Conservation (phyloP, 257 asterid genomes). For the Fraxinus quadrangulata region DNA sequence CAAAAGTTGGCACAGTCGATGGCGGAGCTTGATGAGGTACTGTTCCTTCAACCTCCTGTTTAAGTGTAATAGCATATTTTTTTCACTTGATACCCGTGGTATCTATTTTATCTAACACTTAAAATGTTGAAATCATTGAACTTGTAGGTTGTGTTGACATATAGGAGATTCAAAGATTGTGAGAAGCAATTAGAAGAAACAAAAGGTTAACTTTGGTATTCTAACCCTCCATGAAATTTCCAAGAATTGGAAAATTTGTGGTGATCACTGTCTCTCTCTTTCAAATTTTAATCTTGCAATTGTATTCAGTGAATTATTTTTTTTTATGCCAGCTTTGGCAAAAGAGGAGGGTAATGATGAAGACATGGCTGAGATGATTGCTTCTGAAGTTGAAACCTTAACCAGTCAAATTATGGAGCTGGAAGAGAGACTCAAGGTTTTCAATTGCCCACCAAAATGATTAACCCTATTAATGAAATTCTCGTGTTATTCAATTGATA, state of each 20-base stretch:
- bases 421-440: conserved; percentile 82
- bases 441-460: conserved; percentile 13
- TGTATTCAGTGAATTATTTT: conserved; percentile 18
- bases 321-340: conserved; percentile 56
- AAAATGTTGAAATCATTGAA: conserved; percentile 28
- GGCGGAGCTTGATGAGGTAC: conserved; percentile 95
- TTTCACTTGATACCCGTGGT: conserved; percentile 8
- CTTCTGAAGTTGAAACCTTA: conserved; percentile 76
- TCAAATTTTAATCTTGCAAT: conserved; percentile 1
- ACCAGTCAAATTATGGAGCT: conserved; percentile 56
- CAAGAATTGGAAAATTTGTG: background rate
- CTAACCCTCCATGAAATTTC: conserved; percentile 17
- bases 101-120: conserved; percentile 24
- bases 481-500: conserved; percentile 7
- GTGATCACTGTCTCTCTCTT: background rate
- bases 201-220: conserved; percentile 55
- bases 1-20: conserved; percentile 88
- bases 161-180: conserved; percentile 70
- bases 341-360: conserved; percentile 79
- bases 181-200: conserved; percentile 89
- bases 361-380: conserved; percentile 92
- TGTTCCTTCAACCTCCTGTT: conserved; percentile 25
- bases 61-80: conserved; percentile 5
- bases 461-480: conserved; percentile 16
- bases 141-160: conserved; percentile 76